phyloP scores from a whole-genome alignment of 148 eudicot genomes.

The Diospyros lotus region DNA sequence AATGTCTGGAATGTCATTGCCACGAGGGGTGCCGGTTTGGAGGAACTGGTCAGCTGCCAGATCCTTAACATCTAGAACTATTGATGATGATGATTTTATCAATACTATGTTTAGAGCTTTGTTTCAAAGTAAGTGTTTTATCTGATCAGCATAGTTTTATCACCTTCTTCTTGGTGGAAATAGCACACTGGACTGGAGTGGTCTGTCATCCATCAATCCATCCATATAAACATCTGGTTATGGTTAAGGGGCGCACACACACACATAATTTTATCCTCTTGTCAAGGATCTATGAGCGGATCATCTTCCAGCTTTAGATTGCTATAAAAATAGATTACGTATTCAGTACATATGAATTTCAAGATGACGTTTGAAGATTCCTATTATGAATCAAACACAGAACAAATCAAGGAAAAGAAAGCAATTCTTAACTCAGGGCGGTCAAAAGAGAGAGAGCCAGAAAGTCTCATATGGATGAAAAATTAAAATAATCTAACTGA shows the following conservation, averaged over 20 bases:
- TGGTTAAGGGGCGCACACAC: too few relatives aligned
- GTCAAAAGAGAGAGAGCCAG: too few relatives aligned
- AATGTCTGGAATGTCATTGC: constrained; percentile 67
- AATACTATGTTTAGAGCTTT: too few relatives aligned
- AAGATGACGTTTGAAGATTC: too few relatives aligned
- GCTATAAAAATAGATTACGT: not conserved
- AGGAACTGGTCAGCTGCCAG: constrained; percentile 80
- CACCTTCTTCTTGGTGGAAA: not conserved
- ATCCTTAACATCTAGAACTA: constrained; percentile 47
- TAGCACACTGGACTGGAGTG: not conserved
- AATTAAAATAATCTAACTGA: too few relatives aligned
- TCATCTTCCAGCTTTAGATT: not conserved
- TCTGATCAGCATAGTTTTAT: constrained; percentile 6
- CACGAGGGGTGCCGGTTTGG: constrained; percentile 44
- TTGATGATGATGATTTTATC: not conserved
- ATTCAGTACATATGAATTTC: constrained; percentile 1
- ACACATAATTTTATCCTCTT: not conserved
- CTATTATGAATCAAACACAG: too few relatives aligned
- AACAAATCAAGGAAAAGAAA: too few relatives aligned
- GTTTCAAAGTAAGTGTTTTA: not conserved
- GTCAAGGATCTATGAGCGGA: not conserved
- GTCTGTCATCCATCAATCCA: not conserved
- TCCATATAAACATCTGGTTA: too few relatives aligned
- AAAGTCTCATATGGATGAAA: too few relatives aligned
- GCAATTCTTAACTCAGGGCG: too few relatives aligned